phyloP scores from a whole-genome alignment of 2,329 filamentous ascomycete species.

The Dactylellina parvicollis region DNA sequence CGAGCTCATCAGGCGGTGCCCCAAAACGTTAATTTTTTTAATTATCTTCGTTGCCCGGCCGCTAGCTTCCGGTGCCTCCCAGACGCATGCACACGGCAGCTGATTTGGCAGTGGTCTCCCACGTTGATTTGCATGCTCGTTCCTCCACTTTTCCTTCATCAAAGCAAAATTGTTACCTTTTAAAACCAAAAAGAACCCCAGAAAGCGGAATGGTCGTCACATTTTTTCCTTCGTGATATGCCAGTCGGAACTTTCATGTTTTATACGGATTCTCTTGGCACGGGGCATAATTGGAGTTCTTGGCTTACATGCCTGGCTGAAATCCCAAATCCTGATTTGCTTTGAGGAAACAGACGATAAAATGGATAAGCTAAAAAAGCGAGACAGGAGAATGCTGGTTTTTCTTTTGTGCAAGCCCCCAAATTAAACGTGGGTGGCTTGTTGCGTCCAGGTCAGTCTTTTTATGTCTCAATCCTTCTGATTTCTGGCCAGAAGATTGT shows the following conservation, averaged over 20 bases:
- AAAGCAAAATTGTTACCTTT: no score
- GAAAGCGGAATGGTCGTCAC: constrained; percentile 15
- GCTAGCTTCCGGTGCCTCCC: constrained; percentile 35
- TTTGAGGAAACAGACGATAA: constrained; percentile 3
- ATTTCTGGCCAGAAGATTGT: constrained; percentile 10
- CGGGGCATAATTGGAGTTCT: constrained; percentile 15
- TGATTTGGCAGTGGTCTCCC: constrained; percentile 3
- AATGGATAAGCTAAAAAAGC: constrained; percentile 13
- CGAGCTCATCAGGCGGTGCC: constrained; percentile 47
- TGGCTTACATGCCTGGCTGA: constrained; percentile 33
- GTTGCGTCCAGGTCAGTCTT: constrained; percentile 15
- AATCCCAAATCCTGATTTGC: constrained; percentile 48
- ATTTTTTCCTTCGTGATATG: constrained; percentile 8
- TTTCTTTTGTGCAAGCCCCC: constrained; percentile 1
- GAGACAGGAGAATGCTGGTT: neutral
- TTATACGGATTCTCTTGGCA: constrained; percentile 31
- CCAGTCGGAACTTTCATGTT: constrained; percentile 24
- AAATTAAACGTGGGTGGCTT: constrained; percentile 51
- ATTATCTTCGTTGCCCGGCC: constrained; percentile 14
- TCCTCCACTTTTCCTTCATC: no score
- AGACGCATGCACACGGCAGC: constrained; percentile 4
- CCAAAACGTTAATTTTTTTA: constrained; percentile 40
- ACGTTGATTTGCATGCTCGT: constrained; percentile 15
- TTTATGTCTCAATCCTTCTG: constrained; percentile 17
- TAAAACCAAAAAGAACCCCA: no score